Evolutionary conservation across 2,329 filamentous ascomycete genomes (phyloP).

Genomic region (Verruconis gallopava): DNA sequence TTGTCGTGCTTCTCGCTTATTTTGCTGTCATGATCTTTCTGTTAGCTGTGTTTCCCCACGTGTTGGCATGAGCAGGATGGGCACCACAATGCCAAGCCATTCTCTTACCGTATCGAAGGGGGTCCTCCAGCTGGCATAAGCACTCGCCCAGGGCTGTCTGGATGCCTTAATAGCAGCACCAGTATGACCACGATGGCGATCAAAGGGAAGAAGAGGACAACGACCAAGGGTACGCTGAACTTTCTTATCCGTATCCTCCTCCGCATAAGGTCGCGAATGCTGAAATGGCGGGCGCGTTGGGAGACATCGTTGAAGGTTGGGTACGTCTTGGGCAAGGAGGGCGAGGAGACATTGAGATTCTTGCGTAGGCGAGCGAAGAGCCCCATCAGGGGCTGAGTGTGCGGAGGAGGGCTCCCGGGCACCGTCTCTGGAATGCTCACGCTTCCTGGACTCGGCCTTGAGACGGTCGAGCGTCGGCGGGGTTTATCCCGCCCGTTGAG

Average conservation of each 20-base stretch:
- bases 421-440: conserved; percentile 9
- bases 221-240: conserved; percentile 81
- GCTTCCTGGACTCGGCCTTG: conserved; percentile 5
- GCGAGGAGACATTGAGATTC: conserved; percentile 29
- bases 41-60: not conserved
- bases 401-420: conserved; percentile 8
- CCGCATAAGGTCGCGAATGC: conserved; percentile 55
- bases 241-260: conserved; percentile 76
- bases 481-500: conserved; percentile 7
- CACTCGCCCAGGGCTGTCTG: conserved; percentile 67
- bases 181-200: conserved; percentile 86
- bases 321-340: conserved; percentile 3
- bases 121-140: conserved; percentile 80
- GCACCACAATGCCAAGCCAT: not conserved
- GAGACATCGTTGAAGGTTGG: conserved; percentile 8
- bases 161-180: conserved; percentile 78
- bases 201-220: conserved; percentile 84
- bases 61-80: not conserved
- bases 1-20: conserved; percentile 97
- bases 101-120: conserved; percentile 69
- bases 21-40: conserved; percentile 44
- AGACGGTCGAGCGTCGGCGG: conserved; percentile 11
- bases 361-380: conserved; percentile 31
- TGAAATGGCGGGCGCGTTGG: conserved; percentile 16
- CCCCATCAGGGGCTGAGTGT: conserved; percentile 23